Evolutionary conservation across 2,329 filamentous ascomycete genomes (phyloP).

Genomic region (Xylariaceae sp.): DNA sequence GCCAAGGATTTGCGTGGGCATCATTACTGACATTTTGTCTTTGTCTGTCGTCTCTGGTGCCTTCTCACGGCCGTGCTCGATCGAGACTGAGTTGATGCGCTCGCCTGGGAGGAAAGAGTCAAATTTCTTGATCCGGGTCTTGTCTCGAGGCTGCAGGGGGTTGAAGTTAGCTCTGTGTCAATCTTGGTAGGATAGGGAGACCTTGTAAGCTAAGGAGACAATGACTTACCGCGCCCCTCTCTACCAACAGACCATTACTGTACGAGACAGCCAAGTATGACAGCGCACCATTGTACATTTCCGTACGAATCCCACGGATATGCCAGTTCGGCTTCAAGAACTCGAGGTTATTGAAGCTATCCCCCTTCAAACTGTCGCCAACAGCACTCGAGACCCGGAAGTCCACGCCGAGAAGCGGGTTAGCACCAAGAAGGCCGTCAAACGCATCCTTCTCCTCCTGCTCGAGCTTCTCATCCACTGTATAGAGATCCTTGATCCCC

Average conservation of each 20-base stretch:
- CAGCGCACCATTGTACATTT: slow-evolving; percentile 1
- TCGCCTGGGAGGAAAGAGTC: not conserved
- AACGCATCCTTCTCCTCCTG: not conserved
- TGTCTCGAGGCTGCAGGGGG: not conserved
- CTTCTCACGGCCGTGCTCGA: not conserved
- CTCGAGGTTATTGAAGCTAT: not conserved
- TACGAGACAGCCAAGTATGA: not conserved
- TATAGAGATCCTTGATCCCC: slow-evolving; percentile 3
- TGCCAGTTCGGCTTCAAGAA: slow-evolving; percentile 3
- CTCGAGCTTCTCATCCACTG: not conserved
- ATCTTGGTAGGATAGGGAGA: not conserved
- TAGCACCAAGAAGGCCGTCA: not conserved
- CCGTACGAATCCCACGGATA: not conserved
- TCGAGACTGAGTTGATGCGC: slow-evolving; percentile 1
- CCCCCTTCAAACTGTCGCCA: not conserved
- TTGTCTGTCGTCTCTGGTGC: not conserved
- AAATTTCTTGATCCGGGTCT: slow-evolving; percentile 1
- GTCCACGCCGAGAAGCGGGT: not conserved
- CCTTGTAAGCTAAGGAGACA: too few species aligned
- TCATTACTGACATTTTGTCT: not conserved
- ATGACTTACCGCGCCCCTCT: not conserved
- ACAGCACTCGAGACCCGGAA: not conserved
- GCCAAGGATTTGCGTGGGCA: not conserved
- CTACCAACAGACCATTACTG: not conserved
- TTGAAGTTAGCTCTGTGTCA: not conserved